Evolutionary conservation across 192 early-diverging fungal species (phyloP), one percentile per base, ranked within the genome.

Genomic region (Backusella tarrabulga): DNA sequence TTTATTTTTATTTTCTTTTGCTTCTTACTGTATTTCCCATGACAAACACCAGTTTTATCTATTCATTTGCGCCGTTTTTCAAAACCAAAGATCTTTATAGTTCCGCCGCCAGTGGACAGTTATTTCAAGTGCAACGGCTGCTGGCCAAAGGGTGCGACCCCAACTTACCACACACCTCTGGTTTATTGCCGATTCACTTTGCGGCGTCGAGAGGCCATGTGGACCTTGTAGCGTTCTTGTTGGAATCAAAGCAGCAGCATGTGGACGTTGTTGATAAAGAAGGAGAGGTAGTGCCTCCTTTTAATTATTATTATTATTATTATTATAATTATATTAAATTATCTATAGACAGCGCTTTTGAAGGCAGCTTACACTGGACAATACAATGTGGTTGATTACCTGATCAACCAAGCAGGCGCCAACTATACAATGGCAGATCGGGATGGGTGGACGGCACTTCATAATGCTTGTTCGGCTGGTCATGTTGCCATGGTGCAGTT

Each of bases 401-500:
- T 95, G 66, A 60, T 94, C 29, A 34, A 68, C 34, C 76, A 80
- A 36, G 78, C 85, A 3, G 80, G 84, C 1, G 90, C 92, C 2
- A 78, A 92, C 67, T 84, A 88, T 32, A 71, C 83, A 38, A 84
- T 87, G 44, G 52, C 77, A 36, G 94, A 95, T 78, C 82, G 82
- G 38, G 91, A 93, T 68, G 91, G 92, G 0, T 94, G 91, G 90
- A 90, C 92, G 9, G 88, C 92, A 1, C 84, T 95, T 42, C 94
- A 94, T 79, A 94, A 95, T 77, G 89, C 92, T 29, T 84, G 84
- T 38, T 85, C 88, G 3, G 73, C 78, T 23, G 91, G 92, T 0
- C 82, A 88, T 66, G 66, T 88, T 3, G 79, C 78, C 3, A 83
- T 89, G 54, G 88, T 84, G 1, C 72, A 81, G 23, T 80, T 85